Conservation (phyloP, 441 rosid genomes). For the Hura crepitans region DNA sequence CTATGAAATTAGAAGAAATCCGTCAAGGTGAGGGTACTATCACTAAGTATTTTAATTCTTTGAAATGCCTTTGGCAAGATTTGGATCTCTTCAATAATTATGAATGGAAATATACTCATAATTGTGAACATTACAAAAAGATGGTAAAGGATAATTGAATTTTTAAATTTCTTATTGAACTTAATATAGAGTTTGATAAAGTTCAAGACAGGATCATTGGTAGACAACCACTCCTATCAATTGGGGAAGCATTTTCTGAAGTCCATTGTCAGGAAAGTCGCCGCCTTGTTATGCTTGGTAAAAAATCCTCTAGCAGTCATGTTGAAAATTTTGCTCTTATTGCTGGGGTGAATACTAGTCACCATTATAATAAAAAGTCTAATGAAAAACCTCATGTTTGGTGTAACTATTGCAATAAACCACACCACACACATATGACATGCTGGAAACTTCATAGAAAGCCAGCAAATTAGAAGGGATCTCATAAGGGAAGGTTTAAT, state of each 20-base stretch:
- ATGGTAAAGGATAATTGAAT: not conserved
- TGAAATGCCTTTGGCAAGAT: not conserved
- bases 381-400: not conserved
- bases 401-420: not conserved
- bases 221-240: not conserved
- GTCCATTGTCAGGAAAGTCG: not conserved
- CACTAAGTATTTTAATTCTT: not conserved
- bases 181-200: constrained; percentile 14
- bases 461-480: not conserved
- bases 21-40: constrained; percentile 35
- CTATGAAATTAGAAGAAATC: not conserved
- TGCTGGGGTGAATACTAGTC: not conserved
- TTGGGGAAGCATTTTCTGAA: not conserved
- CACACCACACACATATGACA: not conserved
- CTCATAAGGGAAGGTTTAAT: too few relatives aligned
- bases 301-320: not conserved
- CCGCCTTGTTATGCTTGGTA: not conserved
- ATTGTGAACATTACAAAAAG: not conserved
- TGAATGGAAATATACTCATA: not conserved
- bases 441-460: not conserved
- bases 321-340: not conserved
- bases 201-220: not conserved
- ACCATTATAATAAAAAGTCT: not conserved
- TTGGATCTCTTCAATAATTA: not conserved
- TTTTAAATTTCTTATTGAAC: constrained; percentile 8